These are phyloP conservation scores for Acanthamoeba quina DNA, from an alignment of 208 protist species.

Conservation along the genomic window DNA sequence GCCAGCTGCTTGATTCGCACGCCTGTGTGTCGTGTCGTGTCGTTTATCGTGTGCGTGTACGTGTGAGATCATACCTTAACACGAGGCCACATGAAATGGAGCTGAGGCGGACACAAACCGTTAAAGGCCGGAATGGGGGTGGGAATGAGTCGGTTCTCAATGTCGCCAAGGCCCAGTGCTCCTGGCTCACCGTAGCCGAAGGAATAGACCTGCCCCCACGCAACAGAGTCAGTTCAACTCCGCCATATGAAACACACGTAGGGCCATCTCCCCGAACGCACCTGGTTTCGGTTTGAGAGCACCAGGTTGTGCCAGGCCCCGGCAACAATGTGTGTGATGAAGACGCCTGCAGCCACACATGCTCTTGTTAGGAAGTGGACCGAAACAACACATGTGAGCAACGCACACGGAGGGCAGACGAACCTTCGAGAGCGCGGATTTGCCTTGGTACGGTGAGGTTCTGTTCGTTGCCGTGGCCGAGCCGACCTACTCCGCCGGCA, in stretches of 20 bases:
- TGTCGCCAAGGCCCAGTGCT: neutral
- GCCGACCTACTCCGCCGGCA: neutral
- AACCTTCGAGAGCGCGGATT: neutral
- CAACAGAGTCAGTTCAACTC: no score
- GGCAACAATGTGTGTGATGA: neutral
- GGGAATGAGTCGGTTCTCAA: neutral
- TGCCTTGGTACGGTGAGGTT: neutral
- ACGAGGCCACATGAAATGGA: no score
- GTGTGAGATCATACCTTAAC: no score
- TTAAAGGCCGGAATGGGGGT: neutral
- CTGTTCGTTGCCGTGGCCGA: neutral
- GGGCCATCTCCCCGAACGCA: no score
- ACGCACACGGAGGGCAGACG: no score
- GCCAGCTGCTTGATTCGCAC: constrained; percentile 1
- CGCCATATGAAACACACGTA: no score
- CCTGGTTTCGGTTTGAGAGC: neutral
- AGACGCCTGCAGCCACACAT: neutral
- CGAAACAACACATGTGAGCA: no score
- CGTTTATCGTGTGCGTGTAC: neutral
- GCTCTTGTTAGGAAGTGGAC: no score
- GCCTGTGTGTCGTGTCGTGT: neutral
- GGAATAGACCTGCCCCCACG: neutral
- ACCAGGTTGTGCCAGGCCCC: neutral
- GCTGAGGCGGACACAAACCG: neutral
- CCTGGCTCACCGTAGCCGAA: neutral